Evolutionary conservation across 306 rosid genomes (phyloP).

Genomic region (Cucurbita moschata): DNA sequence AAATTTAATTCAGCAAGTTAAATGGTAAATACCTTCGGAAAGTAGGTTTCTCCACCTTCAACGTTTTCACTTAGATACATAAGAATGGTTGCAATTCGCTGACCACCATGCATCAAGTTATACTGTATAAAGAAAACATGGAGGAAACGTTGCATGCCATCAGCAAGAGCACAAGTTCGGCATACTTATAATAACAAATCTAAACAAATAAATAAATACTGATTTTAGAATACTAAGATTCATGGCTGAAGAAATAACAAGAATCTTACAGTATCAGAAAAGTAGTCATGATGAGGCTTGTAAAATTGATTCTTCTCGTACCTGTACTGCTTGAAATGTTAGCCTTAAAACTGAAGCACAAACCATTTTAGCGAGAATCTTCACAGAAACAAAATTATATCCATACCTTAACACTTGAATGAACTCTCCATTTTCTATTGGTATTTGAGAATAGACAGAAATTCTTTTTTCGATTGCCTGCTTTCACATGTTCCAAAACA

Average conservation of each 20-base stretch:
- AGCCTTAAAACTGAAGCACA: constrained; percentile 28
- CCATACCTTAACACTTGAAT: constrained; percentile 85
- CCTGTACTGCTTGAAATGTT: constrained; percentile 92
- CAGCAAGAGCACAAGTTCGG: not conserved
- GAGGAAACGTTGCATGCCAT: not conserved
- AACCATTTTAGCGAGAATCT: constrained; percentile 1
- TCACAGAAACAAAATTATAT: constrained; percentile 15
- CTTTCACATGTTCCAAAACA: constrained; percentile 14
- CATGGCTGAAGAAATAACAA: constrained; percentile 5
- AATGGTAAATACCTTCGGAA: constrained; percentile 54
- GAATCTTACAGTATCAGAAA: constrained; percentile 75
- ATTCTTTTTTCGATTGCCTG: constrained; percentile 96
- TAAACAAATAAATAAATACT: not conserved
- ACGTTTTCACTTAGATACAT: constrained; percentile 84
- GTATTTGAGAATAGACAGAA: constrained; percentile 82
- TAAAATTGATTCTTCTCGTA: constrained; percentile 80
- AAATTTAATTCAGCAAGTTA: constrained; percentile 8
- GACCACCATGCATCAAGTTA: constrained; percentile 98
- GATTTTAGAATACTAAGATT: not conserved
- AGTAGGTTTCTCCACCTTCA: constrained; percentile 96
- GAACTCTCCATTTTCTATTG: constrained; percentile 85
- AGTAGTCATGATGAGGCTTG: constrained; percentile 92
- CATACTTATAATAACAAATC: not conserved
- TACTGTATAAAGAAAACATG: constrained; percentile 29
- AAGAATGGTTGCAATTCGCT: constrained; percentile 87